Percentiles rank a stretch among this genome's conserved stretches.
Conservation (phyloP, 2,329 filamentous ascomycete species). For the Chrysosphaeria jannelii region DNA sequence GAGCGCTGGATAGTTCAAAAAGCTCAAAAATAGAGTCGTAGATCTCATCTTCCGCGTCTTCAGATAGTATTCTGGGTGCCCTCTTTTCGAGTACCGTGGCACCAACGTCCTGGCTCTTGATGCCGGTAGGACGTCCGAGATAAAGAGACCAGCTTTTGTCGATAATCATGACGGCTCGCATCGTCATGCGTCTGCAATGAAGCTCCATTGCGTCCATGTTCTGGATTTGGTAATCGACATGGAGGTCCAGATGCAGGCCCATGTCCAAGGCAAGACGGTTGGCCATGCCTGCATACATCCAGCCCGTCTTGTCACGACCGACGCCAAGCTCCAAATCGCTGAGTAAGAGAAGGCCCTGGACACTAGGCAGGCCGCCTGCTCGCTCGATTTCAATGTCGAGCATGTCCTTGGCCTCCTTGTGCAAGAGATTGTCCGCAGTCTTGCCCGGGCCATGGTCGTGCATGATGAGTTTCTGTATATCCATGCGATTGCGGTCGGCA, state of each 20-base stretch:
- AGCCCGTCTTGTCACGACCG: slow-evolving; percentile 20
- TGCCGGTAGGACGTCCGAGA: slow-evolving; percentile 19
- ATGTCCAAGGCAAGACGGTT: slow-evolving; percentile 16
- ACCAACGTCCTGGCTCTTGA: slow-evolving; percentile 20
- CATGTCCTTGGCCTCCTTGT: slow-evolving; percentile 22
- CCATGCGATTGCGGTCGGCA: slow-evolving; percentile 16
- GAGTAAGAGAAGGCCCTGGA: slow-evolving; percentile 19
- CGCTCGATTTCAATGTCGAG: slow-evolving; percentile 20
- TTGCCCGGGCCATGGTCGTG: too few species aligned
- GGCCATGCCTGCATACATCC: slow-evolving; percentile 20
- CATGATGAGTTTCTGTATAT: slow-evolving; percentile 18
- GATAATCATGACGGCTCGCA: slow-evolving; percentile 20
- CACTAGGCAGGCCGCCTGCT: slow-evolving; percentile 19
- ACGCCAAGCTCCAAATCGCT: slow-evolving; percentile 22
- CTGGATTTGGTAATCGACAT: slow-evolving; percentile 12
- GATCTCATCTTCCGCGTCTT: slow-evolving; percentile 11
- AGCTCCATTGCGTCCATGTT: slow-evolving; percentile 16
- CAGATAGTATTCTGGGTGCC: slow-evolving; percentile 3
- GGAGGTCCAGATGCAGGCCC: slow-evolving; percentile 18
- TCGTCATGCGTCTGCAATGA: slow-evolving; percentile 17
- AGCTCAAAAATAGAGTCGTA: slow-evolving; percentile 21
- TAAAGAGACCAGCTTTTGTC: slow-evolving; percentile 25
- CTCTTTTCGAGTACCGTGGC: slow-evolving; percentile 16
- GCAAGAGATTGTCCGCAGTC: slow-evolving; percentile 16
- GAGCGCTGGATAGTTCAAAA: slow-evolving; percentile 22